Evolutionary conservation across 164 flowering plant species (phyloP), one percentile per base, ranked within the genome.

Genomic region (Vitis cinerea): DNA sequence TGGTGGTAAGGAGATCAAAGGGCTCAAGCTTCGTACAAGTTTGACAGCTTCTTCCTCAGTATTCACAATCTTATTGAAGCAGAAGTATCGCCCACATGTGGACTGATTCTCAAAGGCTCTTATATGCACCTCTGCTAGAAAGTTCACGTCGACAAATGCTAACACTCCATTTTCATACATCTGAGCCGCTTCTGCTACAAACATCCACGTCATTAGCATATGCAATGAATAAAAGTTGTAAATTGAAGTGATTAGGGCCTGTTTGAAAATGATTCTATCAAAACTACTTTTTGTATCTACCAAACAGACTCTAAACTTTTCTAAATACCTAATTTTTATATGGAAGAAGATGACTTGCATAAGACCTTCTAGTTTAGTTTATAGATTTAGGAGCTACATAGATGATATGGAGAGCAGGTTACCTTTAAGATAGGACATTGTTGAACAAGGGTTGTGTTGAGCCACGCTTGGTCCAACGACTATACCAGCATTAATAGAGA

Each of bases 101-200:
- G 87, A 88, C 5, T 8, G 53, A 67, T 83, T 89, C 66, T 90
- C 87, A 6, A 87, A 77, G 11, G 87, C 88, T 56, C 84, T 77
- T 53, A 90, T 80, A 53, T 88, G 91, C 51, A 80, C 87, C 62
- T 90, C 85, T 3, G 74, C 89, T 13, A 90, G 81, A 67, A 80
- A 86, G 29, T 79, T 66, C 62, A 86, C 85, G 68, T 88, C 86
- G 1, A 88, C 93, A 17, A 53, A 68, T 3, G 87, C 95, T 11
- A 90, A 59, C 2, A 90, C 86, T 51, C 95, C 95, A 69, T 82
- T 81, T 70, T 83, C 88, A 61, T 81, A 90, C 95, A 90, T 90
- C 56, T 90, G 75, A 58, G 86, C 85, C 9, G 90, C 93, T 59
- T 91, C 94, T 87, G 79, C 59, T 5, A 27, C 12, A 7, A 61